Percentiles rank a stretch among this genome's conserved stretches.
These are phyloP conservation scores for Myxozyma melibiosi DNA, from an alignment of 805 yeast species.

Conservation along the genomic window DNA sequence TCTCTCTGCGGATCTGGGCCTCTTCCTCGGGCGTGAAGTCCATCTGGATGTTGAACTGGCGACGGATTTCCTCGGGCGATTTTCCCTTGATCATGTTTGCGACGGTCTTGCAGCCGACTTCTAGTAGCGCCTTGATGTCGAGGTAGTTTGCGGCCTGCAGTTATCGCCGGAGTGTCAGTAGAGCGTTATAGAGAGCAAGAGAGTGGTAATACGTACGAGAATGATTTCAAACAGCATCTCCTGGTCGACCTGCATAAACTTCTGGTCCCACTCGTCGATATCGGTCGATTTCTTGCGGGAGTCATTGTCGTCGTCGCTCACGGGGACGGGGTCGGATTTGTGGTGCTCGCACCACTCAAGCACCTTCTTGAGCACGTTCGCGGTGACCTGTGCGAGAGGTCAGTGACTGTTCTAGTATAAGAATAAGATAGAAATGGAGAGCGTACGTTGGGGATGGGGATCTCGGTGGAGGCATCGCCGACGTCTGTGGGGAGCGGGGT, in stretches of 20 bases:
- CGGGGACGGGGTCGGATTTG: constrained; percentile 62
- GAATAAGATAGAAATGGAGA: neutral
- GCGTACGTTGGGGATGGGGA: constrained; percentile 89
- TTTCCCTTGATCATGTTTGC: constrained; percentile 54
- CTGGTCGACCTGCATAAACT: constrained; percentile 88
- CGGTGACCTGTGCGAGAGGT: constrained; percentile 41
- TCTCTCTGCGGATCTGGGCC: constrained; percentile 48
- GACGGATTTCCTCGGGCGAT: constrained; percentile 51
- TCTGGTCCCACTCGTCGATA: constrained; percentile 93
- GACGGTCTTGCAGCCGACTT: constrained; percentile 53
- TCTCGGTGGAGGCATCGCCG: constrained; percentile 64
- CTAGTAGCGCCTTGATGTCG: constrained; percentile 50
- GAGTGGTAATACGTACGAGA: constrained; percentile 35
- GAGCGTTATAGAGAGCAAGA: neutral
- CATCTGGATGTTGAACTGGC: constrained; percentile 49
- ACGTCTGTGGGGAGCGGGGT: constrained; percentile 36
- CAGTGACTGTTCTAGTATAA: neutral
- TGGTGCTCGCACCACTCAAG: constrained; percentile 96
- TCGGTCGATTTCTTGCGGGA: constrained; percentile 70
- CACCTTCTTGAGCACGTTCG: constrained; percentile 85
- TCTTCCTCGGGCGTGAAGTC: constrained; percentile 54
- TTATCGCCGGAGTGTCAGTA: neutral
- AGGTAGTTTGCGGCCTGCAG: constrained; percentile 49
- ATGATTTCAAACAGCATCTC: constrained; percentile 54
- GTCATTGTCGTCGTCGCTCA: constrained; percentile 82